Evolutionary conservation across 345 rosid genomes (phyloP).

Genomic region (Firmiana major): DNA sequence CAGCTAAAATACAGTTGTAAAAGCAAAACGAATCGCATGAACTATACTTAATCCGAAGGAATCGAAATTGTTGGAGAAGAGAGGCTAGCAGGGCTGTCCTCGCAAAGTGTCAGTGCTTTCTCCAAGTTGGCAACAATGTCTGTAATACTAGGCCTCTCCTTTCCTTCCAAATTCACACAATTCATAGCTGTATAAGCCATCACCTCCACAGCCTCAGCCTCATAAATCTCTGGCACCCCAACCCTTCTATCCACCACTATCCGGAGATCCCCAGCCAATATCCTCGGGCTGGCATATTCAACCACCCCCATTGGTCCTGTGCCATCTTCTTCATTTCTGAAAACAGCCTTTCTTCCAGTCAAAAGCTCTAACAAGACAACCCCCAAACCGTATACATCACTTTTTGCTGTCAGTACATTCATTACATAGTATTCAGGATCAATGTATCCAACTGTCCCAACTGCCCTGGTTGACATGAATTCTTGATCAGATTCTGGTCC

Average conservation of each 20-base stretch:
- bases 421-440: slow-evolving; percentile 63
- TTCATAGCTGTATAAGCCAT: slow-evolving; percentile 41
- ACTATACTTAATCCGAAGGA: slow-evolving; percentile 28
- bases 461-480: slow-evolving; percentile 40
- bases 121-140: slow-evolving; percentile 53
- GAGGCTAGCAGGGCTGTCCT: slow-evolving; percentile 23
- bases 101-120: slow-evolving; percentile 38
- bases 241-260: slow-evolving; percentile 40
- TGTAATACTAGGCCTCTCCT: slow-evolving; percentile 45
- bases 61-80: slow-evolving; percentile 25
- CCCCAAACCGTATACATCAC: slow-evolving; percentile 62
- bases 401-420: slow-evolving; percentile 48
- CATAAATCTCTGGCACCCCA: slow-evolving; percentile 28
- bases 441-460: slow-evolving; percentile 64
- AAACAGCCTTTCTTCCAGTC: slow-evolving; percentile 54
- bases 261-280: slow-evolving; percentile 31
- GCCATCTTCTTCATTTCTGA: slow-evolving; percentile 30
- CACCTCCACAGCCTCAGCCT: slow-evolving; percentile 44
- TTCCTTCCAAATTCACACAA: slow-evolving; percentile 55
- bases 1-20: background rate
- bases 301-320: slow-evolving; percentile 36
- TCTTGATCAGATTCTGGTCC: slow-evolving; percentile 43
- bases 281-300: slow-evolving; percentile 36
- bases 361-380: slow-evolving; percentile 58
- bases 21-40: background rate